Conservation (phyloP, 495 filamentous ascomycete species). For the Lindgomyces ingoldianus region DNA sequence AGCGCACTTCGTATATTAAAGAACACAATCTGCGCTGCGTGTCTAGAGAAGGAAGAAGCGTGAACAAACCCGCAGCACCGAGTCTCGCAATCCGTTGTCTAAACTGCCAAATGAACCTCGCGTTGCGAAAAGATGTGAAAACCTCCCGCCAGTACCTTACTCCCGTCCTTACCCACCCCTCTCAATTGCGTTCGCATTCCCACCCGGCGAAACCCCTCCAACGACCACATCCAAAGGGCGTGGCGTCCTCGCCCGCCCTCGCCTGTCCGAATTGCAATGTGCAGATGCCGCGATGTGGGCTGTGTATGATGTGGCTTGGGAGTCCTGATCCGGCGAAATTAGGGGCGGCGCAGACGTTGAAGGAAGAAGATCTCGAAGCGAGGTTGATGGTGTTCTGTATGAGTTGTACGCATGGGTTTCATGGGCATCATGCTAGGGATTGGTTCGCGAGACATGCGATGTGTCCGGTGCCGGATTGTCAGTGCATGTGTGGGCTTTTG, state of each 20-base stretch:
- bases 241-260: constrained; percentile 47
- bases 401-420: constrained; percentile 84
- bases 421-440: constrained; percentile 80
- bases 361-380: constrained; percentile 34
- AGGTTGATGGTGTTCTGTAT: constrained; percentile 78
- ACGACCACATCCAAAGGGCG: constrained; percentile 42
- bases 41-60: constrained; percentile 28
- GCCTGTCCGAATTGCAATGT: constrained; percentile 84
- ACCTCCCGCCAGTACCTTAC: constrained; percentile 23
- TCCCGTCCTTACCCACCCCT: constrained; percentile 11
- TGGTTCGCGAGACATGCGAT: constrained; percentile 83
- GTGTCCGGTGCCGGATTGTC: constrained; percentile 88
- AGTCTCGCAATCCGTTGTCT: constrained; percentile 32
- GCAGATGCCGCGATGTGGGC: constrained; percentile 83
- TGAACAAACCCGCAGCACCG: constrained; percentile 34
- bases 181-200: too few relatives aligned
- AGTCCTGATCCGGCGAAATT: constrained; percentile 67
- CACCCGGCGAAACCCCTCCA: neutral
- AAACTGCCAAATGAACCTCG: constrained; percentile 37
- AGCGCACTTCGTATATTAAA: constrained; percentile 59
- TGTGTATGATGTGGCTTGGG: constrained; percentile 85
- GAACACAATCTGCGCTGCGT: constrained; percentile 42
- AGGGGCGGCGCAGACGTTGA: constrained; percentile 53
- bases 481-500: constrained; percentile 67
- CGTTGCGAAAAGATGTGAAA: constrained; percentile 27